Conservation (phyloP, 805 yeast species). For the Priceomyces castillae region DNA sequence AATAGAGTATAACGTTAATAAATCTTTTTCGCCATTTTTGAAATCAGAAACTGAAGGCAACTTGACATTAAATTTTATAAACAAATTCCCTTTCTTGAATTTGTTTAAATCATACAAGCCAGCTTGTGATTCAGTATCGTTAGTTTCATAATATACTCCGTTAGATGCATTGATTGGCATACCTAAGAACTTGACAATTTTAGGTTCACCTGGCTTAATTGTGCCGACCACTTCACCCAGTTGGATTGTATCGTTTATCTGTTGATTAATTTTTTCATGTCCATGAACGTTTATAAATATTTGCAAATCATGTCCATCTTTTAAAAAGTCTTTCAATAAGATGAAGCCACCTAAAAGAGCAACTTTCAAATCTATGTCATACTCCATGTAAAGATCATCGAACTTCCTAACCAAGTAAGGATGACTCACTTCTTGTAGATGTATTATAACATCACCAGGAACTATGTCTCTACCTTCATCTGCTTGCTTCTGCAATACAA, state of each 20-base stretch:
- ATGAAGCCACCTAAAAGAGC: constrained; percentile 59
- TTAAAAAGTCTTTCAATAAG: constrained; percentile 28
- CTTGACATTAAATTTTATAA: constrained; percentile 37
- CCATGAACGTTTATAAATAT: constrained; percentile 39
- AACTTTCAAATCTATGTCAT: constrained; percentile 49
- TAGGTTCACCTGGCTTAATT: constrained; percentile 46
- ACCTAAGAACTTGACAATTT: constrained; percentile 51
- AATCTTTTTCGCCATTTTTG: constrained; percentile 18
- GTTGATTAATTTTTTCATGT: constrained; percentile 10
- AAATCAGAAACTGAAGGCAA: constrained; percentile 32
- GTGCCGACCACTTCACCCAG: constrained; percentile 53
- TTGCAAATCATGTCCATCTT: constrained; percentile 29
- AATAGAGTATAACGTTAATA: constrained; percentile 16
- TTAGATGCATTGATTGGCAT: constrained; percentile 51
- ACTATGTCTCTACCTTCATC: constrained; percentile 58
- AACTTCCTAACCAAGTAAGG: constrained; percentile 40
- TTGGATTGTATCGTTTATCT: constrained; percentile 16
- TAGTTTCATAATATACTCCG: constrained; percentile 26
- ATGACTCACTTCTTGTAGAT: constrained; percentile 42
- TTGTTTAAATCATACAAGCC: constrained; percentile 17
- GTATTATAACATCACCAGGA: constrained; percentile 68
- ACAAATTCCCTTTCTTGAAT: constrained; percentile 34
- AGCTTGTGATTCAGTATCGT: constrained; percentile 12
- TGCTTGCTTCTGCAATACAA: constrained; percentile 57
- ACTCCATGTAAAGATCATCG: constrained; percentile 43